phyloP scores from a whole-genome alignment of 2,329 filamentous ascomycete genomes.

The Fusarium solani-melongenae region DNA sequence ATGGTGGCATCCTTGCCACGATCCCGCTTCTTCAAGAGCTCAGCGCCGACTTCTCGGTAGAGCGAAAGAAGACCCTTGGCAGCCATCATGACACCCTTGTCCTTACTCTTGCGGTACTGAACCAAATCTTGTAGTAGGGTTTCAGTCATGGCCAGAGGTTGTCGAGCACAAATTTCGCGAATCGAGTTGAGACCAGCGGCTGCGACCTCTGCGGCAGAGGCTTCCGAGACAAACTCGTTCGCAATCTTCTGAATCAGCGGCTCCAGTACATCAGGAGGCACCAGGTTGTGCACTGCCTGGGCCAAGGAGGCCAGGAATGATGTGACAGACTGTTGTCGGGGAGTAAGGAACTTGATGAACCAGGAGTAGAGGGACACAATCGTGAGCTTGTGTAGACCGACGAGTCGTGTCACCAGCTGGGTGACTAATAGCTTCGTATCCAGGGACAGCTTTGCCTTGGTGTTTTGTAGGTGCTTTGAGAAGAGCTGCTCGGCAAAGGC shows the following conservation, averaged over 20 bases:
- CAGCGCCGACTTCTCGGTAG: conserved; percentile 90
- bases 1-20: conserved; percentile 92
- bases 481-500: conserved; percentile 92
- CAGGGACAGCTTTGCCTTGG: conserved; percentile 84
- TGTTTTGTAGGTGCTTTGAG: conserved; percentile 88
- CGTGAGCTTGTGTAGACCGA: conserved; percentile 92
- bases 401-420: conserved; percentile 88
- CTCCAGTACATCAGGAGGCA: conserved; percentile 92
- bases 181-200: conserved; percentile 95
- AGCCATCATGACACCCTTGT: conserved; percentile 99
- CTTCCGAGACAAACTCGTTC: conserved; percentile 98
- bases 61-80: conserved; percentile 90
- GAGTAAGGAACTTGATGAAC: conserved; percentile 92
- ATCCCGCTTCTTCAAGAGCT: conserved; percentile 89
- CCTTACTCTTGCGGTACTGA: conserved; percentile 95
- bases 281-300: conserved; percentile 89
- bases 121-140: conserved; percentile 96
- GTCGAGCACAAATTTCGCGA: conserved; percentile 89
- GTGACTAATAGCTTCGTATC: conserved; percentile 92
- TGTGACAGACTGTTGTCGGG: conserved; percentile 88
- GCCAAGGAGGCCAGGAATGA: conserved; percentile 93
- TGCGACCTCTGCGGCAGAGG: conserved; percentile 88
- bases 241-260: conserved; percentile 94
- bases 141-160: conserved; percentile 96
- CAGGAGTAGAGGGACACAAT: conserved; percentile 94